Conservation (phyloP, 148 eudicot genomes). For the Diospyros kaki region DNA sequence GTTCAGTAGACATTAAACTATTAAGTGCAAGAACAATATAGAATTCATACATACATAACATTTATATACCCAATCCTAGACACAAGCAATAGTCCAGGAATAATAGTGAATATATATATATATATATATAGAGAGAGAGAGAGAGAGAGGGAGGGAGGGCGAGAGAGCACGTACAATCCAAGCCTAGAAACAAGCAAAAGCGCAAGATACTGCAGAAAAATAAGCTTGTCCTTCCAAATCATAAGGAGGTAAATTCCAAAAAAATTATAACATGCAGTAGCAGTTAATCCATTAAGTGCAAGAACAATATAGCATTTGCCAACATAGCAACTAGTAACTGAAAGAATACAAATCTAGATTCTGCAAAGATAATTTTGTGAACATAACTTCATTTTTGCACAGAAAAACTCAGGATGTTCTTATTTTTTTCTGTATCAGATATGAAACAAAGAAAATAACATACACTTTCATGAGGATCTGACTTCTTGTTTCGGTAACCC, state of each 20-base stretch:
- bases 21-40: no score
- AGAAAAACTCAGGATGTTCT: not conserved
- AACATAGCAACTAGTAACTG: not conserved
- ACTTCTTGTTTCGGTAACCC: conserved; percentile 12
- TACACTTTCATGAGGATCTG: conserved; percentile 29
- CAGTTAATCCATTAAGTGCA: not conserved
- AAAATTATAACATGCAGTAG: not conserved
- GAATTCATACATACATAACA: no score
- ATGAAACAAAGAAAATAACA: not conserved
- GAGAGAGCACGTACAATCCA: no score
- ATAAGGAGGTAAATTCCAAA: not conserved
- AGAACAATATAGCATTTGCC: not conserved
- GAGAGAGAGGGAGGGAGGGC: no score
- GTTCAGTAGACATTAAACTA: no score
- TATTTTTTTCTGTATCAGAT: not conserved
- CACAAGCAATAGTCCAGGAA: no score
- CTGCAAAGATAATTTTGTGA: not conserved
- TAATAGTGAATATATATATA: no score
- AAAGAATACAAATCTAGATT: not conserved
- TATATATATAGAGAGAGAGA: no score
- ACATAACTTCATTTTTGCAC: not conserved
- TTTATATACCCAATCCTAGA: no score
- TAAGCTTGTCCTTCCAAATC: not conserved
- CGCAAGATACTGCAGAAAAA: no score
- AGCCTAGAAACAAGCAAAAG: no score